Evolutionary conservation across 129 eudicot genomes (phyloP), one percentile per base, ranked within the genome.

Genomic region (Tanacetum coccineum): DNA sequence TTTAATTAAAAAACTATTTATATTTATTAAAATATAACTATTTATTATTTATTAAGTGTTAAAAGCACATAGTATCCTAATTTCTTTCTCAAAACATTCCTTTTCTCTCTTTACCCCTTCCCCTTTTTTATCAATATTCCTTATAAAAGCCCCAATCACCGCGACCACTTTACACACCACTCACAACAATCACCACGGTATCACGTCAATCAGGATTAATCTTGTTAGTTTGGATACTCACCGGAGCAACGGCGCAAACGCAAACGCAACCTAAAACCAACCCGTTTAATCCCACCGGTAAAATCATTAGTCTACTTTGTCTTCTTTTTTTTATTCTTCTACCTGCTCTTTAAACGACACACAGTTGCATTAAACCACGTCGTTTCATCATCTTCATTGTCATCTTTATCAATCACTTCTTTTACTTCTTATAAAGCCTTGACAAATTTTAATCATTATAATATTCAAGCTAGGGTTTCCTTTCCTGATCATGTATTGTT

Each of bases 401-500:
- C 71, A 18, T 84, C 90, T 50, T 25, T 81, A 62, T 70, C 78
- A 39, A n/a, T 68, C 6, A 53, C 53, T 59, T 19, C 80, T 12
- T 54, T 57, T 66, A 60, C 19, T 53, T 45, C 42, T 66, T 65
- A 26, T 36, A 65, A 2, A 44, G 49, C 68, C 19, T 59, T n/a
- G 55, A 25, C 47, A 42, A 51, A 13, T 45, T 36, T 65, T 6
- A 47, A 59, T 15, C 74, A 73, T 6, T 60, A 81, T 36, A 79
- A 70, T 39, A 70, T 86, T 12, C 88, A 89, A 59, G 82, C 74
- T 51, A 70, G 81, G 69, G 87, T 93, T 64, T 78, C 87, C 73
- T 89, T 93, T 50, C 89, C 95, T 52, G 96, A 89, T 65, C 90
- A 84, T 52, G 72, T 89, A 17, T 72, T 93, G 60, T 57, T 93